Conservation (phyloP, 2,329 filamentous ascomycete species). For the Aspergillus fumigatus region DNA sequence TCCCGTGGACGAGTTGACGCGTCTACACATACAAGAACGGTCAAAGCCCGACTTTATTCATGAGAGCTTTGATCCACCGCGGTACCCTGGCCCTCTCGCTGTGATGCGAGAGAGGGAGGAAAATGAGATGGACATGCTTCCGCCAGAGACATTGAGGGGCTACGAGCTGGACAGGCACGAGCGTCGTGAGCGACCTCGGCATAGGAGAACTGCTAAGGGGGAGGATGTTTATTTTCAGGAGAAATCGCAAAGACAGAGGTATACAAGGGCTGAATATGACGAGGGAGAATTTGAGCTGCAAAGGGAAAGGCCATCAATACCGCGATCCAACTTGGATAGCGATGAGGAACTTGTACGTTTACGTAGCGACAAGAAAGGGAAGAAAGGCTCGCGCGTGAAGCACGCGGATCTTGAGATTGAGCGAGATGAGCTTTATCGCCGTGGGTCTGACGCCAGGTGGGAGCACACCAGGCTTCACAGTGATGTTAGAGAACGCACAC, state of each 20-base stretch:
- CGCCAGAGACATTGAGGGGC: slow-evolving; percentile 5
- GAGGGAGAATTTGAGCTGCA: slow-evolving; percentile 3
- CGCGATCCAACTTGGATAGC: slow-evolving; percentile 1
- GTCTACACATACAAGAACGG: slow-evolving; percentile 37
- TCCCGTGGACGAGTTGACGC: slow-evolving; percentile 41
- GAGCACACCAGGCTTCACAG: slow-evolving; percentile 8
- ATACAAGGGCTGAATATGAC: slow-evolving; percentile 14
- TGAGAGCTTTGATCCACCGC: slow-evolving; percentile 23
- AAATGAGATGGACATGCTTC: slow-evolving; percentile 11
- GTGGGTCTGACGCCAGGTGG: not conserved
- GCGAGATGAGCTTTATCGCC: slow-evolving; percentile 3
- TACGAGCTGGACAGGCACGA: slow-evolving; percentile 1
- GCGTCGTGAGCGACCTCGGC: not conserved
- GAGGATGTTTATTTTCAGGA: slow-evolving; percentile 6
- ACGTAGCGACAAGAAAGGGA: slow-evolving; percentile 8
- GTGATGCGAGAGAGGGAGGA: slow-evolving; percentile 24
- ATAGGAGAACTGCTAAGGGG: slow-evolving; percentile 4
- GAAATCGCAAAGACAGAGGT: slow-evolving; percentile 5
- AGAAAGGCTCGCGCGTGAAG: not conserved
- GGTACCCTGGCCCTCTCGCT: slow-evolving; percentile 12
- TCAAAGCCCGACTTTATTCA: slow-evolving; percentile 30
- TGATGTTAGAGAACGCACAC: slow-evolving; percentile 1
- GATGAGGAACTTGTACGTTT: slow-evolving; percentile 3
- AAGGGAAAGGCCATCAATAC: slow-evolving; percentile 5
- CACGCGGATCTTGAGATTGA: slow-evolving; percentile 7